Evolutionary conservation across 2,329 filamentous ascomycete species (phyloP).

Genomic region (Fonsecaea nubica): DNA sequence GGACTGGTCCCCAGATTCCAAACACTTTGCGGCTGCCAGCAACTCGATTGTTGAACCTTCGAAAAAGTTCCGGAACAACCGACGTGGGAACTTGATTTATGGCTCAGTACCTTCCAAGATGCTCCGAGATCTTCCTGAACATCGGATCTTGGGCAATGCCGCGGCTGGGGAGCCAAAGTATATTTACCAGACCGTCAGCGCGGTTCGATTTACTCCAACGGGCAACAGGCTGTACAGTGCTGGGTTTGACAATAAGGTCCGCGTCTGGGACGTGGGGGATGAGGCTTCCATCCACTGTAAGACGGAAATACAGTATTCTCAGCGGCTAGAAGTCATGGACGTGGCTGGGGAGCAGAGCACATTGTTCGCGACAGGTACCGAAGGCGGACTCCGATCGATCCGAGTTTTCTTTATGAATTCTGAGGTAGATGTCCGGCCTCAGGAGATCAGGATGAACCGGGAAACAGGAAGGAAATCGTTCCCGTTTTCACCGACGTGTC

Average conservation of each 20-base stretch:
- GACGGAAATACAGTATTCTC: conserved; percentile 53
- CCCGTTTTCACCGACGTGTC: conserved; percentile 49
- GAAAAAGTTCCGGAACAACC: conserved; percentile 39
- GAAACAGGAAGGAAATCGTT: conserved; percentile 41
- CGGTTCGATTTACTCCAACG: conserved; percentile 59
- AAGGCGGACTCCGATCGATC: conserved; percentile 44
- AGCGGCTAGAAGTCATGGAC: conserved; percentile 60
- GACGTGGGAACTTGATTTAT: conserved; percentile 45
- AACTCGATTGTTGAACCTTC: conserved; percentile 47
- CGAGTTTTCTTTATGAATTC: conserved; percentile 43
- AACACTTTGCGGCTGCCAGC: conserved; percentile 63
- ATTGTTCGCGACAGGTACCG: conserved; percentile 58
- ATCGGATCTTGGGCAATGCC: conserved; percentile 48
- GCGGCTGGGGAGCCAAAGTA: conserved; percentile 40
- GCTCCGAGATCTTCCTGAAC: conserved; percentile 56
- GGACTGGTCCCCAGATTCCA: conserved; percentile 63
- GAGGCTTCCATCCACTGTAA: conserved; percentile 42
- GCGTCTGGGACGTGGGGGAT: conserved; percentile 59
- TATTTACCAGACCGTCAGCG: conserved; percentile 64
- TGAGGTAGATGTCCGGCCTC: conserved; percentile 15
- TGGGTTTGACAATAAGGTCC: conserved; percentile 63
- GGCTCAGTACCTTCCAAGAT: conserved; percentile 48
- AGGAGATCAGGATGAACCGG: conserved; percentile 38
- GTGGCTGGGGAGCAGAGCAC: conserved; percentile 49
- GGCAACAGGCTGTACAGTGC: conserved; percentile 58